A percentile compares a stretch with the other conserved stretches of the same genome.
Conservation (phyloP, 202 grass and related monocot species). For the Hordeum pubiflorum region DNA sequence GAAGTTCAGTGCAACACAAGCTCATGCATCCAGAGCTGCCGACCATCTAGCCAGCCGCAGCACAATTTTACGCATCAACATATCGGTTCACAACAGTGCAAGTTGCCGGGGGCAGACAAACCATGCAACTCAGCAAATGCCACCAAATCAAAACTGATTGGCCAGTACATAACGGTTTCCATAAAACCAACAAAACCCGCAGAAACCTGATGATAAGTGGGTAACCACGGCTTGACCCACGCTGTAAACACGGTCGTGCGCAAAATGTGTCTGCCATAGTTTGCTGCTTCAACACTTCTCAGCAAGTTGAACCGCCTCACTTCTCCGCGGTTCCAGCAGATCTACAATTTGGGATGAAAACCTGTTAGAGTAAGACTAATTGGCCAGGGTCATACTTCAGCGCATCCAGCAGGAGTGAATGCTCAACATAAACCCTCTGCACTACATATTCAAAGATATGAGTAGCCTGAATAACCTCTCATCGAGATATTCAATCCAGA, state of each 20-base stretch:
- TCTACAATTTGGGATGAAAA: conserved; percentile 12
- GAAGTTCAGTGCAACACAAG: no score
- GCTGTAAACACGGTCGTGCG: background rate
- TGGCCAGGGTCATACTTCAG: background rate
- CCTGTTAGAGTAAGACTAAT: background rate
- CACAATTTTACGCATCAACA: background rate
- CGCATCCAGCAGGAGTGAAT: background rate
- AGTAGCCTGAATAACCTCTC: background rate
- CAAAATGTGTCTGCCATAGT: background rate
- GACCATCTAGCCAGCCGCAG: no score
- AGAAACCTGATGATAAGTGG: background rate
- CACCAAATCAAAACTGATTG: no score
- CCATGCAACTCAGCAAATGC: background rate
- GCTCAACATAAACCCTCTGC: background rate
- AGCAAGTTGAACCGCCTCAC: background rate
- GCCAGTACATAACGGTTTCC: no score
- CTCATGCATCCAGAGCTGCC: no score
- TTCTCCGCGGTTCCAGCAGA: conserved; percentile 21
- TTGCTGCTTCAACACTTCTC: background rate
- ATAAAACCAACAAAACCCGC: background rate
- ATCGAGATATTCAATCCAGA: background rate
- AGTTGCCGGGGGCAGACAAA: background rate
- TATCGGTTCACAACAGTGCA: background rate
- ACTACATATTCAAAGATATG: background rate
- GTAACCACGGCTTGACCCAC: background rate